Evolutionary conservation across 1,139 yeast genomes (phyloP), one percentile per base, ranked within the genome.

Genomic region (Debaryomyces psychrophilus): DNA sequence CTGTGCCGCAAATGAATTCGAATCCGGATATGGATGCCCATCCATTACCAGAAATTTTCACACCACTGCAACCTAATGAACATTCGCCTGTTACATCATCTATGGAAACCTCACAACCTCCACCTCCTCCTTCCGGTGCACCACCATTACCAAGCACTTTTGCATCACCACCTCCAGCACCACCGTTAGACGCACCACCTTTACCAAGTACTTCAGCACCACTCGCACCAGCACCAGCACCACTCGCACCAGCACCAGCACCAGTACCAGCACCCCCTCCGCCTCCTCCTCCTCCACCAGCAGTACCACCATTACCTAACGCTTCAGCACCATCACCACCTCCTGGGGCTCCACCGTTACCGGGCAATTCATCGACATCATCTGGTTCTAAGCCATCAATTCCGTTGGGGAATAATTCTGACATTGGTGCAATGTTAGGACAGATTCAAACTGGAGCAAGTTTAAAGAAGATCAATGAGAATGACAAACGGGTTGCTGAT

Each of bases 381-480:
- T 40, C 40, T 5, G 31, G 23, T n/a, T 47, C 55, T 9, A 37
- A 50, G 1, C 55, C 62, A 14, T 52, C 66, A 8, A 41, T 61
- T 1, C 18, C 31, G 8, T 14, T 12, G 12, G 48, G 62, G 2
- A 59, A 62, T 1, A 73, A 70, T 0, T 61, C 68, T 4, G 64
- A 69, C 46, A 68, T 79, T 37, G 64, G 71, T 18, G 80, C 81
- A 0, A 67, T 81, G 37, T 68, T 82, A 40, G 82, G 83, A 7
- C 84, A 81, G 56, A 82, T 82, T 48, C 73, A 74, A n/a, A 75
- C 73, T 3, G 87, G 87, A 18, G 69, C 61, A 44, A 49, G 76
- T 1, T 70, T 82, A 53, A 73, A 68, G 51, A 79, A 70, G 56
- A 85, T 81, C 4, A 73, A 71, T 51, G 73, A 70, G 31, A 61